phyloP scores from a whole-genome alignment of 129 eudicot genomes.

The Smallanthus sonchifolius region DNA sequence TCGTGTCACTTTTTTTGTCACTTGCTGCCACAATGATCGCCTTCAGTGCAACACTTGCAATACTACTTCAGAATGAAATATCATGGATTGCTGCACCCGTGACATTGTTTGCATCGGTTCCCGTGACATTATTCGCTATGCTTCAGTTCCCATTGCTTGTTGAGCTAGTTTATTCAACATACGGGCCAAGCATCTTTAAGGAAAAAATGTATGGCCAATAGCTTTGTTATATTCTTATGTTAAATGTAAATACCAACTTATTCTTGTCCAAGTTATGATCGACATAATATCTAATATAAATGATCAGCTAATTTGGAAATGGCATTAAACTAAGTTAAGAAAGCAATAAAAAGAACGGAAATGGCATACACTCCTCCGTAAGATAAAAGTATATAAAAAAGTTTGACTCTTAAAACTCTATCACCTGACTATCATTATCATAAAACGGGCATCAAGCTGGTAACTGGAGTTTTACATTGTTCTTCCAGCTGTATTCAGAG shows the following conservation, averaged over 20 bases:
- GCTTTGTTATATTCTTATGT: slow-evolving; percentile 7
- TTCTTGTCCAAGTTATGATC: slow-evolving; percentile 11
- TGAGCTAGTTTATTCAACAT: slow-evolving; percentile 41
- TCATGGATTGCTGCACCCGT: slow-evolving; percentile 31
- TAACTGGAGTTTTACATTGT: slow-evolving; percentile 77
- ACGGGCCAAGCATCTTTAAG: slow-evolving; percentile 30
- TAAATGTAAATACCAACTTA: not conserved
- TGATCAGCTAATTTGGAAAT: not conserved
- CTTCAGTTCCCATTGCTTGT: slow-evolving; percentile 49
- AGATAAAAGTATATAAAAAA: slow-evolving; percentile 16
- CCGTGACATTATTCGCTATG: slow-evolving; percentile 34
- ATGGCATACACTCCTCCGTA: slow-evolving; percentile 17
- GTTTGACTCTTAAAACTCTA: slow-evolving; percentile 29
- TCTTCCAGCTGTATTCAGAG: slow-evolving; percentile 80
- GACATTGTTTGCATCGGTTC: slow-evolving; percentile 21
- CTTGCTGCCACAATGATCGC: slow-evolving; percentile 30
- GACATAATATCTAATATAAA: slow-evolving; percentile 13
- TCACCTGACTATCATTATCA: slow-evolving; percentile 32
- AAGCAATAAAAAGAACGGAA: slow-evolving; percentile 15
- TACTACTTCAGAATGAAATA: slow-evolving; percentile 10
- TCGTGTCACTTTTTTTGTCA: slow-evolving; percentile 28
- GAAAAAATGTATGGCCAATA: slow-evolving; percentile 3
- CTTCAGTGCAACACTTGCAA: slow-evolving; percentile 21
- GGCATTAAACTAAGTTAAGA: not conserved
- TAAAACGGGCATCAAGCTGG: slow-evolving; percentile 63